phyloP scores from a whole-genome alignment of 2,329 filamentous ascomycete genomes.

The Neofusicoccum umdonicola region DNA sequence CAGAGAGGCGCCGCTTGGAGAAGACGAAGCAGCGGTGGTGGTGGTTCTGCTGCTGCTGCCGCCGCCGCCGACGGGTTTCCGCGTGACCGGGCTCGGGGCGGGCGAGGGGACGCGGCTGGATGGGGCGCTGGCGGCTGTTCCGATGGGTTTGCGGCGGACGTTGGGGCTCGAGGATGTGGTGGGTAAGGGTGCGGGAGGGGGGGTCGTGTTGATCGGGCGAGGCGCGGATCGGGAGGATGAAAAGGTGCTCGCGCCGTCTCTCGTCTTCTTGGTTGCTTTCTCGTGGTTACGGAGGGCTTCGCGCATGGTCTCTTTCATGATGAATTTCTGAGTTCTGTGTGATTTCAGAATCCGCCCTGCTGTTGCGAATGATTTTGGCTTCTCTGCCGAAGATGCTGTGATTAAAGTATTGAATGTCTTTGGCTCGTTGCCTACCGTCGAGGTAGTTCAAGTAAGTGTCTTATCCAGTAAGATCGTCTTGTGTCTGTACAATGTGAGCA shows the following conservation, averaged over 20 bases:
- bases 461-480: not conserved
- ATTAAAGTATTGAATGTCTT: too few species aligned
- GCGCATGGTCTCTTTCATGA: constrained; percentile 5
- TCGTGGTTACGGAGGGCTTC: not conserved
- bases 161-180: not conserved
- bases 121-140: not conserved
- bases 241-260: not conserved
- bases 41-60: not conserved
- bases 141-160: not conserved
- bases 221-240: too few species aligned
- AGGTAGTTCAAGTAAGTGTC: not conserved
- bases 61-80: not conserved
- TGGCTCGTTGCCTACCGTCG: not conserved
- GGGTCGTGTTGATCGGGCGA: not conserved
- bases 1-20: not conserved
- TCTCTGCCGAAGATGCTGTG: not conserved
- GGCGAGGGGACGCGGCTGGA: too few species aligned
- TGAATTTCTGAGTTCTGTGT: not conserved
- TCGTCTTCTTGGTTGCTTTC: not conserved
- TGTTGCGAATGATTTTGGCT: not conserved
- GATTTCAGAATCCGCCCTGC: not conserved
- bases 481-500: not conserved
- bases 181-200: not conserved
- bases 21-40: not conserved
- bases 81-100: not conserved